Percentiles rank a stretch among this genome's conserved stretches.
Conservation (phyloP, 345 rosid genomes). For the Populus simonii region DNA sequence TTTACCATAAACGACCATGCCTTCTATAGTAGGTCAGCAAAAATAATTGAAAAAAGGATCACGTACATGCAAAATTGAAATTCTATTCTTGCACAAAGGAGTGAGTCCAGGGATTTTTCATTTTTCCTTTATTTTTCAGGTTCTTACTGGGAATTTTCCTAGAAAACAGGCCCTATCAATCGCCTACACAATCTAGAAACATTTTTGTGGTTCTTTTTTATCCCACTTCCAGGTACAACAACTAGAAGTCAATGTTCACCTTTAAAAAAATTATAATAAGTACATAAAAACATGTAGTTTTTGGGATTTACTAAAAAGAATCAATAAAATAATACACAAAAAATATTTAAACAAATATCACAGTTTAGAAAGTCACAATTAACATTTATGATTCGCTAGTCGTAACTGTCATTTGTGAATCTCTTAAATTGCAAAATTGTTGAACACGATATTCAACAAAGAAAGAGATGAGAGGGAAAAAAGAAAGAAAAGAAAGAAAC, state of each 20-base stretch:
- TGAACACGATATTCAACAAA: too few relatives aligned
- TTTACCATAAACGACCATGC: neutral
- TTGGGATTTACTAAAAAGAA: too few relatives aligned
- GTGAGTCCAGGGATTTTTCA: neutral
- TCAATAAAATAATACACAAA: too few relatives aligned
- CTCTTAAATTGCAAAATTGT: too few relatives aligned
- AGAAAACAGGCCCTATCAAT: neutral
- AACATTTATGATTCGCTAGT: accelerated
- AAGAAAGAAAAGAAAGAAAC: too few relatives aligned
- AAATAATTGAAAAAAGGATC: neutral
- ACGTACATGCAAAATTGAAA: neutral
- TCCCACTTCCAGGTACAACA: neutral
- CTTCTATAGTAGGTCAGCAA: neutral
- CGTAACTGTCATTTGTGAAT: too few relatives aligned
- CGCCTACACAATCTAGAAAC: neutral
- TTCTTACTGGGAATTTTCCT: neutral
- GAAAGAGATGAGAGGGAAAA: too few relatives aligned
- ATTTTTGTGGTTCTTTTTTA: neutral
- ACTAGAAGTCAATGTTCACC: neutral
- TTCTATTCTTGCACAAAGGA: neutral
- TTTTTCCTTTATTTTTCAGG: neutral
- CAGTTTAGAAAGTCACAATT: too few relatives aligned
- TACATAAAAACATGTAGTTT: too few relatives aligned
- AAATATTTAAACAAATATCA: too few relatives aligned
- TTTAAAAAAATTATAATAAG: too few relatives aligned